Base-by-base conservation (phyloP, 768 basidiomycete genomes). In the Bullera alba region DNA sequence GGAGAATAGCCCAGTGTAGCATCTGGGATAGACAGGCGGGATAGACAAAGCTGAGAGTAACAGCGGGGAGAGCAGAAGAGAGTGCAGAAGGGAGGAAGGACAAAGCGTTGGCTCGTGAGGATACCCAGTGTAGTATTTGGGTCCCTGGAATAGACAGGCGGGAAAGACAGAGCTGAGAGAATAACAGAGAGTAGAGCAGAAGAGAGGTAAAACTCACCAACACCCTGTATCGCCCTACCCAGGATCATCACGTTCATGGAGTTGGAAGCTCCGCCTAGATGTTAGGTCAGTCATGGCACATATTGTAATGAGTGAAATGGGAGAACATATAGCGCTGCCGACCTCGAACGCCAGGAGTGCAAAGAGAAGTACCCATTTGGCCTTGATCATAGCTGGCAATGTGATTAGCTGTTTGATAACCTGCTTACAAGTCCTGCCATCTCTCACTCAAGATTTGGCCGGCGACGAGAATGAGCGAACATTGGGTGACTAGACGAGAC, bases 291-390 rank as follows among this genome's bases (percentile, higher is more conserved):
- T n/a, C n/a, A n/a, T n/a, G n/a, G n/a, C n/a, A n/a, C n/a, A n/a
- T n/a, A n/a, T n/a, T n/a, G 37, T 7, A 39, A 39, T 39, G 12
- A 39, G 19, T 10, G 37, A 39, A n/a, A n/a, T n/a, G n/a, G n/a
- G n/a, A n/a, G n/a, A n/a, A n/a, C 73, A 74, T 27, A 74, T 45
- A 16, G 71, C 48, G 15, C 50, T 53, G 7, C 73, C 73, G 26
- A 71, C 48, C 46, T 74, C 73, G 48, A 74, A 74, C 48, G 67
- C 54, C 42, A 67, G 55, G 53, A 73, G 61, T n/a, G 73, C 65
- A 23, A 46, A 51, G 26, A 74, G 59, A 35, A 69, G 60, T 27
- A 72, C 61, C 55, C 58, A 69, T 51, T 73, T 71, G 36, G 71
- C 61, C 42, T 65, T 66, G 55, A 67, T 44, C 36, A 66, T 42